These are phyloP conservation scores for Aspergillus sp. DNA, from an alignment of 2,329 filamentous ascomycete species.

Conservation along the genomic window DNA sequence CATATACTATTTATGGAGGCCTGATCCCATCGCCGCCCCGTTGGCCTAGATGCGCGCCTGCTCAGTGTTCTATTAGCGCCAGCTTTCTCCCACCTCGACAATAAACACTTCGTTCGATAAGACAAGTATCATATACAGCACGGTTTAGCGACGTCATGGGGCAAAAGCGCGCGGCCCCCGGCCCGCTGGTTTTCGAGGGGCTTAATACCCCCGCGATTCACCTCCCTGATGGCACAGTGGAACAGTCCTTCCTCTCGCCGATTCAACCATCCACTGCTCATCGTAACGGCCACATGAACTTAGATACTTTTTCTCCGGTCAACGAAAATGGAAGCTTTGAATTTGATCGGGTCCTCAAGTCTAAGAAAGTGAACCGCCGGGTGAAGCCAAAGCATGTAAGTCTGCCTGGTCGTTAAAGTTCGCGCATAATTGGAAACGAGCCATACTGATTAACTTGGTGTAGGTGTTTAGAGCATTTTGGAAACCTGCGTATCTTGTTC, in stretches of 20 bases:
- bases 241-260: slow-evolving; percentile 24
- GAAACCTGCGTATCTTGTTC: slow-evolving; percentile 85
- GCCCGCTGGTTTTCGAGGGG: slow-evolving; percentile 25
- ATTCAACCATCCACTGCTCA: slow-evolving; percentile 19
- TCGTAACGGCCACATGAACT: slow-evolving; percentile 50
- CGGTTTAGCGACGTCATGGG: slow-evolving; percentile 21
- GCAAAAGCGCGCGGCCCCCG: slow-evolving; percentile 20
- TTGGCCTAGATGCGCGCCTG: slow-evolving; percentile 13
- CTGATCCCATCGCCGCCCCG: not conserved
- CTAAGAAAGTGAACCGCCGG: slow-evolving; percentile 80
- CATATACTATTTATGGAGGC: slow-evolving; percentile 19
- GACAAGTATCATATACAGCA: not conserved
- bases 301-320: slow-evolving; percentile 76
- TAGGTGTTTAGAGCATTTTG: slow-evolving; percentile 66
- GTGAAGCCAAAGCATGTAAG: slow-evolving; percentile 89
- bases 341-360: slow-evolving; percentile 90
- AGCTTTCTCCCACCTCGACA: not conserved
- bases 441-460: slow-evolving; percentile 12
- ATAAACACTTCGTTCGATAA: not conserved
- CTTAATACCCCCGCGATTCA: slow-evolving; percentile 27
- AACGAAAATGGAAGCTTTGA: slow-evolving; percentile 95
- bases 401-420: slow-evolving; percentile 7
- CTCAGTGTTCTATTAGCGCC: slow-evolving; percentile 1
- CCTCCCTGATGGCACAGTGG: slow-evolving; percentile 26
- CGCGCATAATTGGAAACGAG: slow-evolving; percentile 8